Evolutionary conservation across 2,329 filamentous ascomycete genomes (phyloP), one percentile per base, ranked within the genome.

Genomic region (Neocucurbitaria cava): DNA sequence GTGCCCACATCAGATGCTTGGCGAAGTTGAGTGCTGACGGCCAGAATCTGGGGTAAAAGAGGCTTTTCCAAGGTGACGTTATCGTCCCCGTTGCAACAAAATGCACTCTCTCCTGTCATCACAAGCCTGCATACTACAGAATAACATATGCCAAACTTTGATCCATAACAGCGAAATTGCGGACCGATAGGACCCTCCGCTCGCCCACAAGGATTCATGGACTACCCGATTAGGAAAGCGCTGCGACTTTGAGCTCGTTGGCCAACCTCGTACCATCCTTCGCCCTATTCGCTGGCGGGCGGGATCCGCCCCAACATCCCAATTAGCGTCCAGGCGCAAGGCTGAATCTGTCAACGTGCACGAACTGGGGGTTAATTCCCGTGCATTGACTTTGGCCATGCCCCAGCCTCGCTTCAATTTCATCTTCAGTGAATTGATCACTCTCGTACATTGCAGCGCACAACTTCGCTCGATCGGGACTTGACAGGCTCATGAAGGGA

Each of bases 21-120:
- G 61, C 61, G 21, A 46, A 51, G 52, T 66, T 66, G 64, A 64
- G 60, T 66, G 65, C 65, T 68, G 61, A 66, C 65, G 38, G 44
- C 36, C 39, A 24, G 41, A 49, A 65, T 61, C 61, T 53, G 56
- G 61, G 57, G 54, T 58, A 56, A 47, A 45, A 26, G 23, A 39
- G 35, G 52, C 28, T 41, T 45, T 15, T 40, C 41, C 24, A 48
- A 36, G 24, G 54, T 52, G 48, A 52, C 33, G 47, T 52, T 13
- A 28, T 40, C 23, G 17, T 33, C 10, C 18, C 41, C n/a, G 26
- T 49, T 13, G 31, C 30, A 26, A 38, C 30, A 4, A 17, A 24
- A 33, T 21, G n/a, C 10, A 15, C 38, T 24, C 21, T 40, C n/a
- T 28, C 26, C 13, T 13, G 15, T 30, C 35, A 15, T 42, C 24